A percentile compares a stretch with the other conserved stretches of the same genome.
phyloP scores from a whole-genome alignment of 1,139 yeast species.

The Yamadazyma trypodendri region DNA sequence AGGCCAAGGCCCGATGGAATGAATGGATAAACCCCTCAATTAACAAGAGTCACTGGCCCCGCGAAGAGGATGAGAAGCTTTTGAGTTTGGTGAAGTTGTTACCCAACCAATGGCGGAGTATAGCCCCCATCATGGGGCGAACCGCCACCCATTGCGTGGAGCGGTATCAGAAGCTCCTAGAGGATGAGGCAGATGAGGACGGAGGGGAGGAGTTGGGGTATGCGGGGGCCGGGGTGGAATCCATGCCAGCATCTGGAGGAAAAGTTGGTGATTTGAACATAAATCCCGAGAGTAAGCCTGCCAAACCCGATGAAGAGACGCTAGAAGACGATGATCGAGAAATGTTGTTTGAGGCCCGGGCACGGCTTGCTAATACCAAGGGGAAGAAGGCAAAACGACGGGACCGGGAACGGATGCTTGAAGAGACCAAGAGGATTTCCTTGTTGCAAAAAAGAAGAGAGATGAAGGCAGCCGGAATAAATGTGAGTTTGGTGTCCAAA shows the following conservation, averaged over 20 bases:
- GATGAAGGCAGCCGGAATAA: constrained; percentile 81
- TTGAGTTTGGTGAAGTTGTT: constrained; percentile 64
- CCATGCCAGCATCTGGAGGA: constrained; percentile 40
- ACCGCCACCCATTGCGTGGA: constrained; percentile 91
- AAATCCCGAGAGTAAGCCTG: constrained; percentile 78
- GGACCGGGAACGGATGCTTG: constrained; percentile 76
- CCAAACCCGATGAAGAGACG: constrained; percentile 76
- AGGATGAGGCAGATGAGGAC: constrained; percentile 40
- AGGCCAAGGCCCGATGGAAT: constrained; percentile 90
- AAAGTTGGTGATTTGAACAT: constrained; percentile 59
- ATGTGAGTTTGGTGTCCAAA: constrained; percentile 48
- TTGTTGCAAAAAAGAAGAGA: constrained; percentile 80
- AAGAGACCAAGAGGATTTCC: constrained; percentile 73
- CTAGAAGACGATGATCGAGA: constrained; percentile 88
- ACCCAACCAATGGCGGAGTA: constrained; percentile 95
- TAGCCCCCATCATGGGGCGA: constrained; percentile 75
- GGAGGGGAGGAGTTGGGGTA: constrained; percentile 35
- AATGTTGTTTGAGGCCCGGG: constrained; percentile 91
- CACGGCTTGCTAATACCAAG: constrained; percentile 86
- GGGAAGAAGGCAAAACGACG: constrained; percentile 95
- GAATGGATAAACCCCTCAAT: constrained; percentile 83
- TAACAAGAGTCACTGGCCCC: constrained; percentile 64
- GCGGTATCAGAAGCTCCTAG: constrained; percentile 75
- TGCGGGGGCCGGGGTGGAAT: constrained; percentile 57
- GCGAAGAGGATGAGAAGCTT: constrained; percentile 74